These are phyloP conservation scores for Fusarium sp. DNA, from an alignment of 2,329 filamentous ascomycete species.

Conservation along the genomic window DNA sequence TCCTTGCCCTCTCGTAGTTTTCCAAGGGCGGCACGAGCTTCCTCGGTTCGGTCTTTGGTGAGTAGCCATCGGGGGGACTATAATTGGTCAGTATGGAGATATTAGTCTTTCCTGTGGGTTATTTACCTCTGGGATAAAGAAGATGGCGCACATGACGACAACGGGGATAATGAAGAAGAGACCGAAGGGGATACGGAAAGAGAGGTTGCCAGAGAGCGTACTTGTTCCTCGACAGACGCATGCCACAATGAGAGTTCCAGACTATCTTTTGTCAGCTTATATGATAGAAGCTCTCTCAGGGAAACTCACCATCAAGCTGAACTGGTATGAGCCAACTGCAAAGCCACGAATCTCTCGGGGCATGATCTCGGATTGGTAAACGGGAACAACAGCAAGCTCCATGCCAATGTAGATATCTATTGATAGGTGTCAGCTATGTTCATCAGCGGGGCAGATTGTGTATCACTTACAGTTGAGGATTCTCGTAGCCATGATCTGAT, in stretches of 20 bases:
- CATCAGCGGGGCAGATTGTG: not conserved
- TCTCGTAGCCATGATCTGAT: conserved; percentile 40
- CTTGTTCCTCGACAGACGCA: conserved; percentile 37
- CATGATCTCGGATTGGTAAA: conserved; percentile 48
- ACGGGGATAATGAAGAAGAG: conserved; percentile 37
- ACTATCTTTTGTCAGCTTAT: not conserved
- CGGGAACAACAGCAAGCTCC: conserved; percentile 45
- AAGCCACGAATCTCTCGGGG: conserved; percentile 48
- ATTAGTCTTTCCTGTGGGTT: rapidly evolving
- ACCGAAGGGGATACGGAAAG: conserved; percentile 37
- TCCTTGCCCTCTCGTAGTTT: conserved; percentile 27
- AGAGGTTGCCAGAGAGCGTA: conserved; percentile 26
- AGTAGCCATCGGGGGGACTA: conserved; percentile 41
- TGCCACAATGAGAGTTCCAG: conserved; percentile 41
- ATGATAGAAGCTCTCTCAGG: rapidly evolving
- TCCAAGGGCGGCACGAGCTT: conserved; percentile 22
- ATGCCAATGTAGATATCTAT: conserved; percentile 35
- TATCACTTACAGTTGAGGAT: conserved; percentile 28
- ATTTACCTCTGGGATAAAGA: conserved; percentile 36
- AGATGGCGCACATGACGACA: conserved; percentile 29
- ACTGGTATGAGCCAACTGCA: conserved; percentile 49
- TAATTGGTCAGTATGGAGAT: not conserved
- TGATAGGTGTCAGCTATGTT: not conserved
- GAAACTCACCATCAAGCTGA: conserved; percentile 41
- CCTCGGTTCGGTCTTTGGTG: conserved; percentile 30